A percentile compares a stretch with the other conserved stretches of the same genome.
phyloP scores from a whole-genome alignment of 805 yeast species.

The Wickerhamomyces subpelliculosus region DNA sequence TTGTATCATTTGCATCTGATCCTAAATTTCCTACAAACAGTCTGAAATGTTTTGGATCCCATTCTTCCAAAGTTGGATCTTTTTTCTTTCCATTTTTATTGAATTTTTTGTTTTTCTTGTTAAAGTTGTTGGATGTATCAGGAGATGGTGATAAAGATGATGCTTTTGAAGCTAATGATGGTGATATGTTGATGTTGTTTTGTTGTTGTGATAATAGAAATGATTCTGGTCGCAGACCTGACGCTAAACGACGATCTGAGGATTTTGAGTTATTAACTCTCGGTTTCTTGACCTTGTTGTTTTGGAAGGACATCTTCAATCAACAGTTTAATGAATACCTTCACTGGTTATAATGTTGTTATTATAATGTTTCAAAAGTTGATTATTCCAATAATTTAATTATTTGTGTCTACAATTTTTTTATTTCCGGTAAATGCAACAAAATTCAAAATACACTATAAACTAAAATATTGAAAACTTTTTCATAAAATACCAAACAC shows the following conservation, averaged over 20 bases:
- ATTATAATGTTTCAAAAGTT: background rate
- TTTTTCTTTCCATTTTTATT: slow-evolving; percentile 10
- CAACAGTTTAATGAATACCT: no score
- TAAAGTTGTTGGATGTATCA: background rate
- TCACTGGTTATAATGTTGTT: no score
- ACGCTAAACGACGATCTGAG: slow-evolving; percentile 53
- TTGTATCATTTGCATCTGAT: slow-evolving; percentile 53
- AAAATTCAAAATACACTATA: background rate
- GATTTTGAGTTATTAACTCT: slow-evolving; percentile 21
- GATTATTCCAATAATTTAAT: background rate
- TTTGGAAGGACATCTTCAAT: no score
- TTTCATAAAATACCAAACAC: slow-evolving; percentile 36
- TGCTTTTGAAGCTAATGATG: slow-evolving; percentile 6
- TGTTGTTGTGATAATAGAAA: slow-evolving; percentile 28
- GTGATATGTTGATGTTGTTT: slow-evolving; percentile 7
- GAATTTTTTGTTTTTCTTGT: slow-evolving; percentile 1
- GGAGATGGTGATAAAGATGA: no score
- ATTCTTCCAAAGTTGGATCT: slow-evolving; percentile 41
- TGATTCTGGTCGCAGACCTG: slow-evolving; percentile 39
- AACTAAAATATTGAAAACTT: background rate
- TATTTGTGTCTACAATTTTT: background rate
- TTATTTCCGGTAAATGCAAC: background rate
- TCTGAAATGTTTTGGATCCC: slow-evolving; percentile 68
- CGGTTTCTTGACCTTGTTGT: slow-evolving; percentile 10
- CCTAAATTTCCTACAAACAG: slow-evolving; percentile 74